phyloP scores from a whole-genome alignment of 2,329 filamentous ascomycete genomes.

The Fulvia fulva region DNA sequence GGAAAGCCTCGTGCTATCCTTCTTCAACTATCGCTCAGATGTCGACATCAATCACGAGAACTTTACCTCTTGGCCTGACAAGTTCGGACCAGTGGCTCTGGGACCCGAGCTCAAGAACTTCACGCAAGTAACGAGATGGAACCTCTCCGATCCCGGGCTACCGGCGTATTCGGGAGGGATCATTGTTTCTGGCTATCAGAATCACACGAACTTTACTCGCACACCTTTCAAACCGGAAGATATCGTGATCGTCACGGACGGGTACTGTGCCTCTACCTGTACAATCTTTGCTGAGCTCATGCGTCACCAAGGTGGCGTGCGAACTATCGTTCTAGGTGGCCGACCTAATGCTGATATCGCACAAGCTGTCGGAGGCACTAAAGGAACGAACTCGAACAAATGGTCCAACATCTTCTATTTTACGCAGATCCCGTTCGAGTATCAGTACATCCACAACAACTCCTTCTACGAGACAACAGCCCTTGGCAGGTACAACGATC shows the following conservation, averaged over 20 bases:
- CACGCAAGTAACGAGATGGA: conserved; percentile 55
- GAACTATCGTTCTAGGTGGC: conserved; percentile 42
- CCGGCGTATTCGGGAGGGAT: conserved; percentile 35
- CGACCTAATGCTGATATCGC: conserved; percentile 40
- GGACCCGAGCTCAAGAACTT: conserved; percentile 51
- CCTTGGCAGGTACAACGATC: conserved; percentile 27
- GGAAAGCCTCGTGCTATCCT: conserved; percentile 37
- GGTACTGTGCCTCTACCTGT: conserved; percentile 47
- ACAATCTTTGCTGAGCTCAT: conserved; percentile 45
- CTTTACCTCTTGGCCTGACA: conserved; percentile 45
- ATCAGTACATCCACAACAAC: conserved; percentile 20
- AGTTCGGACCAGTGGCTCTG: conserved; percentile 40
- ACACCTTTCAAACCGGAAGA: conserved; percentile 56
- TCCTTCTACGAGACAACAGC: conserved; percentile 29
- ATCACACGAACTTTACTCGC: conserved; percentile 43
- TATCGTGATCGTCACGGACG: conserved; percentile 50
- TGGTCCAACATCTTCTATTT: conserved; percentile 23
- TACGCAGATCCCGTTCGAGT: conserved; percentile 22
- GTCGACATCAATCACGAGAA: conserved; percentile 48
- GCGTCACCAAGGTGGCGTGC: conserved; percentile 42
- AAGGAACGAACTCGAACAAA: conserved; percentile 37
- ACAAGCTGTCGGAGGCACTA: conserved; percentile 45
- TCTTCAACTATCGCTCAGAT: conserved; percentile 47
- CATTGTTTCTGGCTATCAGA: conserved; percentile 48
- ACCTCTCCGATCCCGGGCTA: conserved; percentile 43